These are phyloP conservation scores for Phlebiopsis gigantea DNA, from an alignment of 768 basidiomycete species.

Conservation along the genomic window DNA sequence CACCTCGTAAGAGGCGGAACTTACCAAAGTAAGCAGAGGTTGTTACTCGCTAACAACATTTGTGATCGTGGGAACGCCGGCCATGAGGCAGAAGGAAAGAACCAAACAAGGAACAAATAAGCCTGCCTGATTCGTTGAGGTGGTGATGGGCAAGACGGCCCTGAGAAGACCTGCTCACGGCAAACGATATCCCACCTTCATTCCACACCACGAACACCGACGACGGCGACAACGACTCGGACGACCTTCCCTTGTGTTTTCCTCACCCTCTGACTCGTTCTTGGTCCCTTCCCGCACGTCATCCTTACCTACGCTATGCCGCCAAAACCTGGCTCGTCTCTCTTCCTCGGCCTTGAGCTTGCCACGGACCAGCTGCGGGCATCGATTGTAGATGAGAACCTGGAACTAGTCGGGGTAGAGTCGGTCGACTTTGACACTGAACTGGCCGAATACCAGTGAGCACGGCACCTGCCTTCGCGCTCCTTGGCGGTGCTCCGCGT, in stretches of 20 bases:
- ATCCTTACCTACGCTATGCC: constrained; percentile 18
- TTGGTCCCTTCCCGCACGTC: neutral
- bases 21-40: neutral
- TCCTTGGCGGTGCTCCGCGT: constrained; percentile 1
- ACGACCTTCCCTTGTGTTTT: constrained; percentile 11
- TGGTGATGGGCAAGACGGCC: constrained; percentile 8
- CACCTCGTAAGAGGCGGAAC: neutral
- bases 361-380: constrained; percentile 81
- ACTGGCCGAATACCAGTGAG: constrained; percentile 76
- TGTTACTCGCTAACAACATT: neutral
- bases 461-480: constrained; percentile 17
- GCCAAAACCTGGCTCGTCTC: constrained; percentile 39
- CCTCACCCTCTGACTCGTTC: constrained; percentile 5
- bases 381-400: constrained; percentile 75
- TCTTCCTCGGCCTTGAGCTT: constrained; percentile 84
- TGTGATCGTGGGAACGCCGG: constrained; percentile 3
- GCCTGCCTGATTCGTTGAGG: constrained; percentile 4
- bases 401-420: constrained; percentile 80
- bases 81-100: constrained; percentile 5
- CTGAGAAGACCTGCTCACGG: constrained; percentile 10
- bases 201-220: constrained; percentile 17
- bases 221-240: constrained; percentile 15
- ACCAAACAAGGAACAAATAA: constrained; percentile 14
- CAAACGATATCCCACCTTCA: constrained; percentile 14
- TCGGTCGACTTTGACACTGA: constrained; percentile 80